These are phyloP conservation scores for Exophiala viscosa DNA, from an alignment of 2,329 filamentous ascomycete species.

Conservation along the genomic window DNA sequence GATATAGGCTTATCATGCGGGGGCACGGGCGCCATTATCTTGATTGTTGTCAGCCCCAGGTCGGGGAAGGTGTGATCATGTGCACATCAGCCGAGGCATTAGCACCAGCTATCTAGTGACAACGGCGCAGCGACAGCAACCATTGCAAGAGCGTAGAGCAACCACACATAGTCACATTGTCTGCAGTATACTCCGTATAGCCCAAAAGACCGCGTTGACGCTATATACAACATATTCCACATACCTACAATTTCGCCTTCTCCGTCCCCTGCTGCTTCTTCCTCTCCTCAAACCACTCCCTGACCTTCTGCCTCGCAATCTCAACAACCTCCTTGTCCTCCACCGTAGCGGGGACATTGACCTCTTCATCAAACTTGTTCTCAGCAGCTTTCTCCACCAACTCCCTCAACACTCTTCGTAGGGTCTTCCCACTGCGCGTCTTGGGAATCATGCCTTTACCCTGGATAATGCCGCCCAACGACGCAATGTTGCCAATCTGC, in stretches of 20 bases:
- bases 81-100: too few species aligned
- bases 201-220: too few species aligned
- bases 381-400: constrained; percentile 76
- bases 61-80: too few species aligned
- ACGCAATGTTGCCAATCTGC: constrained; percentile 84
- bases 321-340: constrained; percentile 74
- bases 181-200: too few species aligned
- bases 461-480: constrained; percentile 79
- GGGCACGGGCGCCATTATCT: too few species aligned
- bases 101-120: too few species aligned
- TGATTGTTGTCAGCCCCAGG: too few species aligned
- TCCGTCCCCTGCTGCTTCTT: constrained; percentile 25
- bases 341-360: constrained; percentile 76
- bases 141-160: too few species aligned
- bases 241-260: constrained; percentile 26
- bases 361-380: constrained; percentile 67
- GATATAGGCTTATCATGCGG: too few species aligned
- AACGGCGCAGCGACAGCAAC: too few species aligned
- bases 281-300: constrained; percentile 66
- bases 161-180: too few species aligned
- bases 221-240: not conserved
- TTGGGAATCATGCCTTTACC: constrained; percentile 85
- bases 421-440: constrained; percentile 86
- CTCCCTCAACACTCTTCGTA: constrained; percentile 76
- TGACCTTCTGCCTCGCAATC: constrained; percentile 66